Percentiles rank a stretch among this genome's conserved stretches.
Conservation (phyloP, 2,329 filamentous ascomycete genomes). For the Trichophyton equinum region DNA sequence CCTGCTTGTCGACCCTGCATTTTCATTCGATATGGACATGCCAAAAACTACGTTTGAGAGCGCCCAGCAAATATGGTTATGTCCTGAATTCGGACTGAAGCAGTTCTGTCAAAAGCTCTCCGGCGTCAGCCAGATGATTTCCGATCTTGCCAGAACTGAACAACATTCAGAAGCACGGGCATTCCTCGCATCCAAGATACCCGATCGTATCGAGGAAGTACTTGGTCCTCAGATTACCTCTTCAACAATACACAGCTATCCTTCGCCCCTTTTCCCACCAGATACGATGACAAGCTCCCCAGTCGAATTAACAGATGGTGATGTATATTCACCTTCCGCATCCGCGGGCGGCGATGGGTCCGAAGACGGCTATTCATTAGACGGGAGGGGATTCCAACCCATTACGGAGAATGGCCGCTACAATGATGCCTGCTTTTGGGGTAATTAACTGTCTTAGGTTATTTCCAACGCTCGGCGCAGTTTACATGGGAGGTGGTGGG, state of each 20-base stretch:
- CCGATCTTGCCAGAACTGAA: conserved; percentile 12
- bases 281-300: conserved; percentile 10
- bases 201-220: conserved; percentile 14
- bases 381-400: conserved; percentile 9
- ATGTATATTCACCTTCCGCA: conserved; percentile 11
- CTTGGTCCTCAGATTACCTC: conserved; percentile 9
- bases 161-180: conserved; percentile 10
- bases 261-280: conserved; percentile 6
- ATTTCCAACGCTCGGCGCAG: neutral
- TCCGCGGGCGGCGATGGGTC: conserved; percentile 11
- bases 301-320: conserved; percentile 9
- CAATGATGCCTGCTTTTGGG: conserved; percentile 10
- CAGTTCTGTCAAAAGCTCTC: conserved; percentile 16
- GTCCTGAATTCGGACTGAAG: conserved; percentile 12
- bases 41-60: conserved; percentile 14
- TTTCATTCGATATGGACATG: conserved; percentile 14
- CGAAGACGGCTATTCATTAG: conserved; percentile 12
- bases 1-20: conserved; percentile 13
- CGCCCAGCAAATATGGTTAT: conserved; percentile 13
- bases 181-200: conserved; percentile 14
- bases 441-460: conserved; percentile 8
- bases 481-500: neutral
- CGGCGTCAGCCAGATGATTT: conserved; percentile 15
- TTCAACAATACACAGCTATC: conserved; percentile 1
- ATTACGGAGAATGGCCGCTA: conserved; percentile 9